phyloP scores from a whole-genome alignment of 1,284 basidiomycete genomes.

The Abortiporus biennis region DNA sequence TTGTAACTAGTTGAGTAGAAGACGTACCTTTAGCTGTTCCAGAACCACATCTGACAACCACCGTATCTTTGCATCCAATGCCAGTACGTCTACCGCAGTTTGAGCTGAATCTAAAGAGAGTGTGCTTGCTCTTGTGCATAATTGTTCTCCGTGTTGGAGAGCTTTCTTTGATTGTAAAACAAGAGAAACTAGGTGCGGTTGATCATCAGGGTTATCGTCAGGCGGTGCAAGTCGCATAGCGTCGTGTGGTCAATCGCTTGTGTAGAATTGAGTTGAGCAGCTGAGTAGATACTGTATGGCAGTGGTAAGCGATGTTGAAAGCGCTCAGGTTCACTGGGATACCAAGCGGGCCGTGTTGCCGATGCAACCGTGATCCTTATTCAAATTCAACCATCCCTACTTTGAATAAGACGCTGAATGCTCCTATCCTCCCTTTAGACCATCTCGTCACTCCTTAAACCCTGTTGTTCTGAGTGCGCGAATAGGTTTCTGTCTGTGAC shows the following conservation, averaged over 20 bases:
- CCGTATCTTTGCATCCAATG: slow-evolving; percentile 68
- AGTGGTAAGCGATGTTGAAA: background rate
- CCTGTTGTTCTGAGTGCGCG: background rate
- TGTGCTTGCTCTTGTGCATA: slow-evolving; percentile 58
- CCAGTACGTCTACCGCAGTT: slow-evolving; percentile 60
- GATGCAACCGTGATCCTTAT: background rate
- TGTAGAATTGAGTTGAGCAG: background rate
- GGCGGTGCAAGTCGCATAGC: background rate
- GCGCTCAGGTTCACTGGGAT: background rate
- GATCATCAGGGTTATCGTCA: slow-evolving; percentile 11
- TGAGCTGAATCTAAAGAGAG: slow-evolving; percentile 58
- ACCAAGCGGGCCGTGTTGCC: too few species aligned
- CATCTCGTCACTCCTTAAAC: background rate
- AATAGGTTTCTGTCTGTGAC: background rate
- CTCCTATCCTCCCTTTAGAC: background rate
- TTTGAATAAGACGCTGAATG: background rate
- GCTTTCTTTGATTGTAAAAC: slow-evolving; percentile 76
- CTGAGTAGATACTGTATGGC: background rate
- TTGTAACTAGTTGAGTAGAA: slow-evolving; percentile 1
- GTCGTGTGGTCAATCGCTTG: background rate
- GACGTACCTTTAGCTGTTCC: slow-evolving; percentile 59
- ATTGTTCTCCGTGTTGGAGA: slow-evolving; percentile 64
- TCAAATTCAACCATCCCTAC: background rate
- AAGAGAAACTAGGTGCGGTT: slow-evolving; percentile 56
- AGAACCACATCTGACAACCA: slow-evolving; percentile 69